These are phyloP conservation scores for Penicillium salamii DNA, from an alignment of 495 filamentous ascomycete genomes.

Conservation along the genomic window DNA sequence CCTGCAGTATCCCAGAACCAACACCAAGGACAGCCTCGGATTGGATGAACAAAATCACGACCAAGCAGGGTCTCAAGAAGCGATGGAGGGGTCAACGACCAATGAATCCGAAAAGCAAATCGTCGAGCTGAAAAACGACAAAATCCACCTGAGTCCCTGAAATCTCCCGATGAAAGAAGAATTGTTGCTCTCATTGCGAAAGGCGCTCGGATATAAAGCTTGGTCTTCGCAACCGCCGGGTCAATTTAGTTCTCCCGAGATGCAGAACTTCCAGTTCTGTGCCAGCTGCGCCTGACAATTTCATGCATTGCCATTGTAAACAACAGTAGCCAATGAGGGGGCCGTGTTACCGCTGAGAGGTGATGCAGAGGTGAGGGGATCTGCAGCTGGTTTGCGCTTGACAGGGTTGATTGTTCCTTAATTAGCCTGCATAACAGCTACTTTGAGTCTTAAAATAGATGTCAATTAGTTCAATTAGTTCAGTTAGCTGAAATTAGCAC, in stretches of 20 bases:
- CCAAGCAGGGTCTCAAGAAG: constrained; percentile 14
- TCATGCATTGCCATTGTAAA: constrained; percentile 1
- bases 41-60: constrained; percentile 13
- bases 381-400: constrained; percentile 5
- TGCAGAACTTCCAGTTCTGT: constrained; percentile 10
- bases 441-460: constrained; percentile 22
- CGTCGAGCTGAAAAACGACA: background rate
- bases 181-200: constrained; percentile 1
- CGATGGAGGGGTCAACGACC: constrained; percentile 11
- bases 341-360: constrained; percentile 19
- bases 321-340: constrained; percentile 11
- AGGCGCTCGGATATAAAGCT: constrained; percentile 29
- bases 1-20: too few relatives aligned
- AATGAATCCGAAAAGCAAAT: constrained; percentile 10
- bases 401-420: constrained; percentile 16
- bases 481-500: constrained; percentile 4
- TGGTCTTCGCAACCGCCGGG: constrained; percentile 6
- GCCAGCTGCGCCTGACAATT: constrained; percentile 6
- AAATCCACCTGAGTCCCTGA: too few relatives aligned
- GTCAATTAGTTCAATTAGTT: constrained; percentile 5
- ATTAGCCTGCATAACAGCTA: constrained; percentile 15
- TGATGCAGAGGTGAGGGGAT: constrained; percentile 13
- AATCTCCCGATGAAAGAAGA: too few relatives aligned
- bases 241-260: constrained; percentile 4
- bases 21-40: constrained; percentile 3